Evolutionary conservation across 345 rosid genomes (phyloP), one percentile per base, ranked within the genome.

Genomic region (Gossypium raimondii): DNA sequence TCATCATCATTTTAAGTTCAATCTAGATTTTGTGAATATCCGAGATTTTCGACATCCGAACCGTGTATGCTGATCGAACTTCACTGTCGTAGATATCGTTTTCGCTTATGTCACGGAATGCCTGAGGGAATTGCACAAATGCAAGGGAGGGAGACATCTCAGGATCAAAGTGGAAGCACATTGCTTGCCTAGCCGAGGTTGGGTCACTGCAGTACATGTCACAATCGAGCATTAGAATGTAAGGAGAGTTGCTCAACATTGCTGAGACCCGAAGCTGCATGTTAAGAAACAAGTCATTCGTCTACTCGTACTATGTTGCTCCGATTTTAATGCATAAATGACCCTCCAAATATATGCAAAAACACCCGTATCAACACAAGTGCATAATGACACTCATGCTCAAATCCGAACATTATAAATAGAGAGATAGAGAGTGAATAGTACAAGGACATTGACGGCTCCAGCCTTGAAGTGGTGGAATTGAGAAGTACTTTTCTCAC

Each of bases 201-300:
- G 86, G 87, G 64, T 85, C 90, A 14, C 81, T 84, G 72, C 83
- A 85, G 61, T 75, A 78, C 88, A 84, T 85, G 81, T 88, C 92
- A 43, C 87, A 83, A 47, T 88, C 90, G 8, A 88, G 70, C n/a
- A 70, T 79, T 12, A 88, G 70, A 13, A 86, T 67, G 55, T 80
- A 82, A 0, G 90, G 87, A 4, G 86, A 81, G 55, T 85, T 88
- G 86, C 84, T 85, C 2, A 85, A 73, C 29, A 84, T 45, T 1
- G 82, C 87, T 0, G 90, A 88, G 8, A 86, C 88, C 27, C 89
- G 76, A 8, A 88, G 82, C 92, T 88, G 80, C 73, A 75, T 70
- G 9, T 51, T 50, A 11, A 27, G 25, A 12, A 18, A 25, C 29
- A n/a, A 4, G 61, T 22, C 18, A 22, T 10, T 1, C 2, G 51